phyloP scores from a whole-genome alignment of 805 yeast species.

The Lachancea cidri region DNA sequence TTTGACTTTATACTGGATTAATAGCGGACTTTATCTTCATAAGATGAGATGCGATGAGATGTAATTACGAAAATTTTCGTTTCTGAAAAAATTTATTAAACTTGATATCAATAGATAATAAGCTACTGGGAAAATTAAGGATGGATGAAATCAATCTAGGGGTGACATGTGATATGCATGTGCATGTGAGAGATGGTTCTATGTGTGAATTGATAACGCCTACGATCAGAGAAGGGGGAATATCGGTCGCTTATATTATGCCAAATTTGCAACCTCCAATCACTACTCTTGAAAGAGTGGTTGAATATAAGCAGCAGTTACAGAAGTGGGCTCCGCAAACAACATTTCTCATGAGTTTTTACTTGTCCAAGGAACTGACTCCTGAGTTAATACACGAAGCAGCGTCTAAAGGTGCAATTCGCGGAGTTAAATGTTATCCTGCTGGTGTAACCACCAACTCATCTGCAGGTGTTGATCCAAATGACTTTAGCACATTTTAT shows the following conservation, averaged over 20 bases:
- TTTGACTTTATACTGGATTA: too few species aligned
- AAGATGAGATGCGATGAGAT: constrained; percentile 6
- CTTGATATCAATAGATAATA: too few species aligned
- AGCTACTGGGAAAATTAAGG: too few species aligned
- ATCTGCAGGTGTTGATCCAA: constrained; percentile 84
- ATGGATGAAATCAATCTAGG: constrained; percentile 43
- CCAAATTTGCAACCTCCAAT: constrained; percentile 94
- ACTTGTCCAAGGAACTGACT: constrained; percentile 70
- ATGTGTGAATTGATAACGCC: constrained; percentile 94
- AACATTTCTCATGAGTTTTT: constrained; percentile 87
- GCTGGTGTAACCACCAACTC: constrained; percentile 99
- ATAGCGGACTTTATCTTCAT: constrained; percentile 1
- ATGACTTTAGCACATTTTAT: constrained; percentile 82
- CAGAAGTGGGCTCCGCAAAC: constrained; percentile 71
- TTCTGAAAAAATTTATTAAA: constrained; percentile 1
- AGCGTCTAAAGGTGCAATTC: constrained; percentile 57
- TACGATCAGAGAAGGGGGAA: constrained; percentile 84
- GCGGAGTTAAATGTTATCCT: constrained; percentile 95
- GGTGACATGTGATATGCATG: constrained; percentile 86
- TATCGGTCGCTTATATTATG: constrained; percentile 90
- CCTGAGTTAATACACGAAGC: constrained; percentile 84
- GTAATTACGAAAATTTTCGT: constrained; percentile 1
- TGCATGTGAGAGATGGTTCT: constrained; percentile 87
- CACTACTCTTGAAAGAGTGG: constrained; percentile 66
- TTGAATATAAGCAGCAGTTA: constrained; percentile 60